These are phyloP conservation scores for Malassezia nana DNA, from an alignment of 1,284 basidiomycete species.

Conservation along the genomic window DNA sequence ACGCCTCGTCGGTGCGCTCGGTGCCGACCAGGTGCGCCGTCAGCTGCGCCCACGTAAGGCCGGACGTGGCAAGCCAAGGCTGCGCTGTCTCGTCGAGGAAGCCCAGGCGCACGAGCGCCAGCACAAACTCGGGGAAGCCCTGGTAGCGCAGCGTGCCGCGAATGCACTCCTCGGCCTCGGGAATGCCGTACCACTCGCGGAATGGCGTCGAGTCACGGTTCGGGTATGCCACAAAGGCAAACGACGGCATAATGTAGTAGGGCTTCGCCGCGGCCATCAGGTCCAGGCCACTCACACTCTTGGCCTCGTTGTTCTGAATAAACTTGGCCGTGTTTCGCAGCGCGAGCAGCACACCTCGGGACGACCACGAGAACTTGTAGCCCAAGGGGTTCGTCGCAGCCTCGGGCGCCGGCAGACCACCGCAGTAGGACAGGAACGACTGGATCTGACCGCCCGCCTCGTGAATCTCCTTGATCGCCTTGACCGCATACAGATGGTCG, in stretches of 20 bases:
- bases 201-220: slow-evolving; percentile 91
- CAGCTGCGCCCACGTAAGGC: slow-evolving; percentile 56
- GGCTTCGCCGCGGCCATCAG: slow-evolving; percentile 60
- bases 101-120: slow-evolving; percentile 74
- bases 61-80: slow-evolving; percentile 56
- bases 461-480: slow-evolving; percentile 90
- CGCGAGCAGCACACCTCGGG: slow-evolving; percentile 87
- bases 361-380: slow-evolving; percentile 99
- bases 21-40: slow-evolving; percentile 70
- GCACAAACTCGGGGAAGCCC: slow-evolving; percentile 96
- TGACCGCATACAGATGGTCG: slow-evolving; percentile 91
- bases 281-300: slow-evolving; percentile 39
- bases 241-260: slow-evolving; percentile 90
- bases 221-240: slow-evolving; percentile 92
- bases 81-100: slow-evolving; percentile 70
- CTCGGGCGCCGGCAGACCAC: slow-evolving; percentile 85
- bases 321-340: slow-evolving; percentile 83
- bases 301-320: slow-evolving; percentile 38
- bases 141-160: slow-evolving; percentile 92
- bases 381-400: slow-evolving; percentile 88
- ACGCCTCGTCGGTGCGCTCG: slow-evolving; percentile 56
- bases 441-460: slow-evolving; percentile 80
- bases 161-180: slow-evolving; percentile 82
- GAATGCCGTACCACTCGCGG: slow-evolving; percentile 73
- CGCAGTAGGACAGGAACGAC: slow-evolving; percentile 90